Conservation (phyloP, 2,329 filamentous ascomycete species). For the Aphanocladium album region DNA sequence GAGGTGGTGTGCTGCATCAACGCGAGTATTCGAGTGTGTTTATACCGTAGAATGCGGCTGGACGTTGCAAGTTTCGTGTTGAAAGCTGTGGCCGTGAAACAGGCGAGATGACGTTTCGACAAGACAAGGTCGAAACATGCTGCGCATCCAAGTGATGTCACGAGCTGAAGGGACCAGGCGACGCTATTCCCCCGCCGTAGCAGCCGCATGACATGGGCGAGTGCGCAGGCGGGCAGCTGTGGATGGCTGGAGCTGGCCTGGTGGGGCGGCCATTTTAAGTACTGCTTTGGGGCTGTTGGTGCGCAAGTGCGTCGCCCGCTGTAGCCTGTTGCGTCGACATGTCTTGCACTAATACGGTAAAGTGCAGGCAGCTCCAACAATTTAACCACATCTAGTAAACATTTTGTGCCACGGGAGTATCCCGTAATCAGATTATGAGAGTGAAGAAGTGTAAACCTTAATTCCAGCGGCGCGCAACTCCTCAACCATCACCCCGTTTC, state of each 20-base stretch:
- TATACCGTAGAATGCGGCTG: neutral
- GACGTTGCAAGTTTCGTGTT: neutral
- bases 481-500: no score
- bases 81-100: no score
- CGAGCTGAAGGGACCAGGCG: constrained; percentile 1
- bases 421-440: neutral
- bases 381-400: neutral
- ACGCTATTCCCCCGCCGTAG: constrained; percentile 1
- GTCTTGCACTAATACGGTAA: neutral
- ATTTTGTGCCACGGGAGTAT: neutral
- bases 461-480: no score
- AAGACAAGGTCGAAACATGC: no score
- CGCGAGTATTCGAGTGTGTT: neutral
- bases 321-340: neutral
- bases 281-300: neutral
- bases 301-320: neutral
- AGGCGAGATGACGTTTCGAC: no score
- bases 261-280: neutral
- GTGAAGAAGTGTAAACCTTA: neutral
- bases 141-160: constrained; percentile 1
- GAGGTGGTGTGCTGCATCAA: neutral
- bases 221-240: neutral
- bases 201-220: neutral
- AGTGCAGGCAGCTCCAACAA: neutral
- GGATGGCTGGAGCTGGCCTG: neutral